Conservation (phyloP, 345 rosid genomes). For the Citrus reticulata region DNA sequence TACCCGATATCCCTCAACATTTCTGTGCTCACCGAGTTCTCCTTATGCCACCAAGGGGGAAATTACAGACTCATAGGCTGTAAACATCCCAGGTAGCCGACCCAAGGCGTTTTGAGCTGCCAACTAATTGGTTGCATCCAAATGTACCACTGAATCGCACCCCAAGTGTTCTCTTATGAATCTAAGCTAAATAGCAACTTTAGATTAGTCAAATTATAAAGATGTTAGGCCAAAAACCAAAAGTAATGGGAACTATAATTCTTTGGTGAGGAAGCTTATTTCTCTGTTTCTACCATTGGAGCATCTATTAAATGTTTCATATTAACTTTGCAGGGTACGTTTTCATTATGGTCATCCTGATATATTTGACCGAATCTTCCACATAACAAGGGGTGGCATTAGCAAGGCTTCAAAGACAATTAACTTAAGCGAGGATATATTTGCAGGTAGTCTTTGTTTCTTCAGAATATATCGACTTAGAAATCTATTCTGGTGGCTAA, state of each 20-base stretch:
- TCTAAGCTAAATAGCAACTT: neutral
- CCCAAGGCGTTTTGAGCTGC: neutral
- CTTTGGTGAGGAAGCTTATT: neutral
- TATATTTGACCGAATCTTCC: slow-evolving; percentile 94
- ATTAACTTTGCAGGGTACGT: slow-evolving; percentile 64
- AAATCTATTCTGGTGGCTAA: slow-evolving; percentile 18
- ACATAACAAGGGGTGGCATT: slow-evolving; percentile 93
- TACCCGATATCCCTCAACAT: neutral
- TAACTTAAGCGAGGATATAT: slow-evolving; percentile 93
- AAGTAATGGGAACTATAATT: neutral
- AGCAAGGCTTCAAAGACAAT: slow-evolving; percentile 95
- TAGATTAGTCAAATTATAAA: neutral
- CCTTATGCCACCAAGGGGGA: too few relatives aligned
- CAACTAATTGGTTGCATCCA: neutral
- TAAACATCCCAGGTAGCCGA: neutral
- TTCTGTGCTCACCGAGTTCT: too few relatives aligned
- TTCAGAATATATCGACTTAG: neutral
- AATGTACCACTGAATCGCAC: neutral
- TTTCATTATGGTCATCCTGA: slow-evolving; percentile 99
- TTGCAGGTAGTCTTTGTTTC: slow-evolving; percentile 61
- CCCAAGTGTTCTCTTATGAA: neutral
- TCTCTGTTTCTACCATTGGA: slow-evolving; percentile 5
- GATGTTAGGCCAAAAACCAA: neutral
- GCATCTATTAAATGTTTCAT: slow-evolving; percentile 13
- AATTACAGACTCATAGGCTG: too few relatives aligned